phyloP scores from a whole-genome alignment of 306 rosid species.

The Comarum palustre region DNA sequence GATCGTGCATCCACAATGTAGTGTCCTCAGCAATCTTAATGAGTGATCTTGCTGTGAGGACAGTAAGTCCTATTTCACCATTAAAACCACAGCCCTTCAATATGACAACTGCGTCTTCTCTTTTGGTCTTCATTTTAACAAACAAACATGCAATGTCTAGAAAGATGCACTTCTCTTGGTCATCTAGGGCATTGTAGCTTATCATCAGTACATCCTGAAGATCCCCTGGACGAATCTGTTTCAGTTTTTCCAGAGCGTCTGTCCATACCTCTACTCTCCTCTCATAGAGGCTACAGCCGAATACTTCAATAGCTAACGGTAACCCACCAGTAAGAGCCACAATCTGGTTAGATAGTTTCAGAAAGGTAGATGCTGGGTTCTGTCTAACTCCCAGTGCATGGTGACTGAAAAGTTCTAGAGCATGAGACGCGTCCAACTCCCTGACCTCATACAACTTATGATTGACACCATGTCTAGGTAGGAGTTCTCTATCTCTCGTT shows the following conservation, averaged over 20 bases:
- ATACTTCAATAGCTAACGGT: constrained; percentile 72
- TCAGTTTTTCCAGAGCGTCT: constrained; percentile 41
- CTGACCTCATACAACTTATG: constrained; percentile 37
- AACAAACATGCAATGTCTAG: constrained; percentile 62
- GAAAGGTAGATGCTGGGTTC: constrained; percentile 27
- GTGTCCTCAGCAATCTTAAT: constrained; percentile 39
- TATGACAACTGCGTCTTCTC: constrained; percentile 48
- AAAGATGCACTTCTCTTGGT: constrained; percentile 46
- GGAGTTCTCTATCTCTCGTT: constrained; percentile 42
- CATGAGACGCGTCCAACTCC: constrained; percentile 30
- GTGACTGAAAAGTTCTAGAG: constrained; percentile 49
- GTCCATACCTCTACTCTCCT: constrained; percentile 49
- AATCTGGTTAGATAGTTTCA: constrained; percentile 34
- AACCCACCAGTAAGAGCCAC: constrained; percentile 51
- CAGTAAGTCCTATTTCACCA: constrained; percentile 41
- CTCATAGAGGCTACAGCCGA: constrained; percentile 50
- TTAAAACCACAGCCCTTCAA: constrained; percentile 53
- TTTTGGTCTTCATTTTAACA: constrained; percentile 35
- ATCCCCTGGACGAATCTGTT: constrained; percentile 29
- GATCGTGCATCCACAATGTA: constrained; percentile 63
- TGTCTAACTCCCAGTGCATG: constrained; percentile 46
- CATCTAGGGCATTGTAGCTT: constrained; percentile 48
- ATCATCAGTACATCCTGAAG: constrained; percentile 61
- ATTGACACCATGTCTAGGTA: constrained; percentile 20
- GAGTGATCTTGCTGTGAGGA: constrained; percentile 44